Percentiles rank a stretch among this genome's conserved stretches.
Conservation (phyloP, 352 stramenopile species). For the Pythium dissotocum region DNA sequence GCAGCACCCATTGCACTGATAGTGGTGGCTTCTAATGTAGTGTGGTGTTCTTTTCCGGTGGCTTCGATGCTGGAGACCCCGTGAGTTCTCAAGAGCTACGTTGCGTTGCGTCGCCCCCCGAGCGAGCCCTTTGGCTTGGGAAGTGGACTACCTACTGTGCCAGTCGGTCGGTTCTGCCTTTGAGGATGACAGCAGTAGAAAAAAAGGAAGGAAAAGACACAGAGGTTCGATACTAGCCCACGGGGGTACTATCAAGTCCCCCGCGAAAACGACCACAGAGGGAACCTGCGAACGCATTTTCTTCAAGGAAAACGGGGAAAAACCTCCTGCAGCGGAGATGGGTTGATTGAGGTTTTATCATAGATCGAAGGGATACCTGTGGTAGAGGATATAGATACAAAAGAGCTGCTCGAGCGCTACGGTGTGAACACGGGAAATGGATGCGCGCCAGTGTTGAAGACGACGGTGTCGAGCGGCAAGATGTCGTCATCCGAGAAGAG, state of each 20-base stretch:
- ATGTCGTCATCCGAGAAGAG: conserved; percentile 80
- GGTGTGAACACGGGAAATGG: conserved; percentile 43
- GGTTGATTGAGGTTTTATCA: conserved; percentile 8
- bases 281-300: conserved; percentile 5
- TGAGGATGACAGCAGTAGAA: conserved; percentile 4
- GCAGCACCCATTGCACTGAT: conserved; percentile 16
- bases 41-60: background rate
- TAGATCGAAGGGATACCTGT: conserved; percentile 2
- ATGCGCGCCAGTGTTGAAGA: conserved; percentile 89
- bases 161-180: background rate
- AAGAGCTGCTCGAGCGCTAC: background rate
- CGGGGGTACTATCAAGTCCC: conserved; percentile 6
- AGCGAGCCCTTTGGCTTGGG: background rate
- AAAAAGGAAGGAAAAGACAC: conserved; percentile 17
- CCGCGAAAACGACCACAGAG: conserved; percentile 6
- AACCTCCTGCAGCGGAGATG: conserved; percentile 15
- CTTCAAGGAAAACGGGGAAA: conserved; percentile 18
- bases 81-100: background rate
- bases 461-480: conserved; percentile 66
- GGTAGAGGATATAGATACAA: conserved; percentile 24
- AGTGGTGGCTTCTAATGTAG: background rate
- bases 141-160: background rate
- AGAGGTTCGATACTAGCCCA: background rate
- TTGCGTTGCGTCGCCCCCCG: background rate
- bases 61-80: too few relatives aligned